Percentiles rank a stretch among this genome's conserved stretches.
phyloP scores from a whole-genome alignment of 768 basidiomycete genomes.

The Suillus occidentalis region DNA sequence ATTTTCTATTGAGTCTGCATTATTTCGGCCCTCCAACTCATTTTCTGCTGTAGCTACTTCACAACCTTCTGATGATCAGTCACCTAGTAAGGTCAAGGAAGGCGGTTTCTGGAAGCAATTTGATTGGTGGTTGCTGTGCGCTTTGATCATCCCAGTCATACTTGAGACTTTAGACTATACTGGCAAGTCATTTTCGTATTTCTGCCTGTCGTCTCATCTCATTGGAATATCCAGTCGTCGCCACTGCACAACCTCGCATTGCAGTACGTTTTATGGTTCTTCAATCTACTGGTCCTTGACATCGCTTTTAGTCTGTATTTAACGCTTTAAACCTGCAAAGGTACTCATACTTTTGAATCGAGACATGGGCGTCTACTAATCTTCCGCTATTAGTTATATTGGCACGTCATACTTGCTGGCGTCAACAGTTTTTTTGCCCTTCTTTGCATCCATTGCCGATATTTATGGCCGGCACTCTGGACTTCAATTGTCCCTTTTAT shows the following conservation, averaged over 20 bases:
- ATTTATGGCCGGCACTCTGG: conserved; percentile 50
- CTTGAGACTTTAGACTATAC: conserved; percentile 40
- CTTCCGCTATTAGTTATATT: conserved; percentile 36
- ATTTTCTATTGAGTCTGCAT: no score
- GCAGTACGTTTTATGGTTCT: conserved; percentile 34
- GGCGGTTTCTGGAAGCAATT: conserved; percentile 28
- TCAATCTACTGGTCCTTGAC: neutral
- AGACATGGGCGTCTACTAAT: neutral
- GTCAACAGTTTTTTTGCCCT: conserved; percentile 52
- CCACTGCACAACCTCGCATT: conserved; percentile 52
- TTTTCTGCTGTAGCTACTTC: neutral
- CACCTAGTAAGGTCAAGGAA: neutral
- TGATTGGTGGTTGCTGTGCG: conserved; percentile 32
- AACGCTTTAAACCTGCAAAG: conserved; percentile 28
- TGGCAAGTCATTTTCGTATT: conserved; percentile 6
- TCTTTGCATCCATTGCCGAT: conserved; percentile 51
- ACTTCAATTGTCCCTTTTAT: conserved; percentile 42
- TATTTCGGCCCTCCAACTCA: neutral
- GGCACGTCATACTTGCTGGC: conserved; percentile 52
- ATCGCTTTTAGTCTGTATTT: conserved; percentile 25
- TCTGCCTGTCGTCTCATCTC: neutral
- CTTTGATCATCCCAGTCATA: conserved; percentile 42
- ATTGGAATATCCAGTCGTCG: conserved; percentile 38
- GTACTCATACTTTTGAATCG: conserved; percentile 10
- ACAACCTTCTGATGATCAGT: neutral